These are phyloP conservation scores for Trichophyton mentagrophytes DNA, from an alignment of 2,329 filamentous ascomycete genomes.

Conservation along the genomic window DNA sequence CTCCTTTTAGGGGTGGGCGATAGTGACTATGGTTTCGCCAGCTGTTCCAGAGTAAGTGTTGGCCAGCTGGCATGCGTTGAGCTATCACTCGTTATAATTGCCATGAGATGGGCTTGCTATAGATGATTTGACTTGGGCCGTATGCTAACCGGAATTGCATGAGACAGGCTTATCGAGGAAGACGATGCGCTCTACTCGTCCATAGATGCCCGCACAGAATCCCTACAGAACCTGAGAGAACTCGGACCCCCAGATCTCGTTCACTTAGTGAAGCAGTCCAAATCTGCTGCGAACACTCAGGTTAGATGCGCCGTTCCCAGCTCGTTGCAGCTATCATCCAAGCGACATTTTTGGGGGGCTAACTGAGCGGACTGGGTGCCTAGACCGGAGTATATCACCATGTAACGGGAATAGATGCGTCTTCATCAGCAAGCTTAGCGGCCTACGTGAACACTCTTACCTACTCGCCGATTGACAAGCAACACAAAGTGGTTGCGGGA, in stretches of 20 bases:
- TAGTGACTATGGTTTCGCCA: constrained; percentile 50
- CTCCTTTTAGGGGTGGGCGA: neutral
- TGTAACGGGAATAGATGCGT: constrained; percentile 93
- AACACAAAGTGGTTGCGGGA: constrained; percentile 83
- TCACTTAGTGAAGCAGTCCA: constrained; percentile 71
- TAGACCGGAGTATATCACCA: constrained; percentile 93
- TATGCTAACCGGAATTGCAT: neutral
- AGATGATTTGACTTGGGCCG: neutral
- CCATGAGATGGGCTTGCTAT: neutral
- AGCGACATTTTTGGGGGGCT: neutral
- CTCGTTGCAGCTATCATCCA: neutral
- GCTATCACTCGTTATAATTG: neutral
- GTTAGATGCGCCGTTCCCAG: constrained; percentile 24
- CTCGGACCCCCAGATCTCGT: constrained; percentile 91
- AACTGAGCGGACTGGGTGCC: neutral
- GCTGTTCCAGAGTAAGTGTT: constrained; percentile 59
- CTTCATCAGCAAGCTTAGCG: constrained; percentile 88
- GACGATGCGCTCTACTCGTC: constrained; percentile 74
- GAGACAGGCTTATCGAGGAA: constrained; percentile 63
- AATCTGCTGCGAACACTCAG: constrained; percentile 46
- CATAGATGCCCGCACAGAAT: constrained; percentile 84
- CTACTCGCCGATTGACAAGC: constrained; percentile 71
- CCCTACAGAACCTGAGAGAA: constrained; percentile 72
- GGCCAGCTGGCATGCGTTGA: neutral
- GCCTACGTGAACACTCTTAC: constrained; percentile 98